Evolutionary conservation across 805 yeast genomes (phyloP), one percentile per base, ranked within the genome.

Genomic region (Cyberlindnera subsufficiens): DNA sequence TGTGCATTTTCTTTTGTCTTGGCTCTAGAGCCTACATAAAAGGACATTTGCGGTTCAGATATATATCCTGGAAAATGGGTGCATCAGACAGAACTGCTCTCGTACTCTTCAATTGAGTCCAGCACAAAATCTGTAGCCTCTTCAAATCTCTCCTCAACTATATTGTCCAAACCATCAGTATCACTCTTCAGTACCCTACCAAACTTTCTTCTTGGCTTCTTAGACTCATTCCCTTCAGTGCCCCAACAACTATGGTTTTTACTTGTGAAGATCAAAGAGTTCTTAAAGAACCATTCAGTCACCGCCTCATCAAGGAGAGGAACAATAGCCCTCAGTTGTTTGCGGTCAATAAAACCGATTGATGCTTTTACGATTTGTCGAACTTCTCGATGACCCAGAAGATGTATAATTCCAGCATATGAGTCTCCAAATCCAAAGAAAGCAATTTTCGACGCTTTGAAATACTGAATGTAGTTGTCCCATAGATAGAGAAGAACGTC

Each of bases 341-440:
- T 74, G 38, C 82, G 74, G 49, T 83, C 88, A 27, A 84, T 68
- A 58, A 81, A 87, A 44, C 78, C 79, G 20, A 85, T 77, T 2
- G 84, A 75, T 6, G 91, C 87, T 53, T 78, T 78, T 5, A 84
- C 86, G 31, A 80, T 76, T 34, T 77, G 80, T 32, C 80, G 67
- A 10, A 73, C 66, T 32, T 77, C 80, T 44, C 97, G 72, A 58
- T 91, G 96, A 5, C 96, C 96, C 43, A 85, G 76, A 19, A 91
- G 67, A 63, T 90, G 93, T 1, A 91, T 90, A 37, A 90, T 75
- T 2, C 96, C 87, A 35, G 86, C 82, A 55, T 86, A 85, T 0
- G 96, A 80, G 44, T 88, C 95, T 32, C 99, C 99, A 50, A 84
- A 75, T 7, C 97, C 97, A 32, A 90, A 74, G 58, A 91, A 80